Evolutionary conservation across 2,329 filamentous ascomycete species (phyloP).

Genomic region (Hirsutella thompsonii): DNA sequence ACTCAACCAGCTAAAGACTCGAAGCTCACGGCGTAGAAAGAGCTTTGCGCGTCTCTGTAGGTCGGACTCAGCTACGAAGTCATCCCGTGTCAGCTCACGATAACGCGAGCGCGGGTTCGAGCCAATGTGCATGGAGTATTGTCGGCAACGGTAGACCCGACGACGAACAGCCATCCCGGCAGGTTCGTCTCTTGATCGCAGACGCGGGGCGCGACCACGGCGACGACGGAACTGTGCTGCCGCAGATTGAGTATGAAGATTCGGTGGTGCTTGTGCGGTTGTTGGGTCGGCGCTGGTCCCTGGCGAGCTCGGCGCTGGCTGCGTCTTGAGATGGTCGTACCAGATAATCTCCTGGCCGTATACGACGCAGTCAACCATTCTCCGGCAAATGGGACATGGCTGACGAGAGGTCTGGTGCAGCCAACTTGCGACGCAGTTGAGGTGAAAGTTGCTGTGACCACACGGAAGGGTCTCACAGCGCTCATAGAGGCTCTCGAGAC

Average conservation of each 20-base stretch:
- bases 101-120: conserved; percentile 69
- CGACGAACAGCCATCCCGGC: conserved; percentile 34
- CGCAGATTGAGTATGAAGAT: not conserved
- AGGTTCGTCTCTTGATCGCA: conserved; percentile 1
- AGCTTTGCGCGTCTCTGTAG: conserved; percentile 65
- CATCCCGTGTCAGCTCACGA: conserved; percentile 54
- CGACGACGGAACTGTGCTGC: not conserved
- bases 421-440: conserved; percentile 74
- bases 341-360: conserved; percentile 36
- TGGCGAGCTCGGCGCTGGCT: not conserved
- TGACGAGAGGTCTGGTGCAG: conserved; percentile 43
- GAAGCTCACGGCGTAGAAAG: conserved; percentile 74
- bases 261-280: not conserved
- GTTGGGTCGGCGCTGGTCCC: not conserved
- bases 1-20: conserved; percentile 65
- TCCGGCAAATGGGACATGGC: conserved; percentile 66
- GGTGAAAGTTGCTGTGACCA: conserved; percentile 72
- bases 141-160: conserved; percentile 56
- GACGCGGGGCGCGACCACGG: not conserved
- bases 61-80: conserved; percentile 50
- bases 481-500: conserved; percentile 64
- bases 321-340: conserved; percentile 32
- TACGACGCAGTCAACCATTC: conserved; percentile 41
- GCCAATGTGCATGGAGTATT: conserved; percentile 73
- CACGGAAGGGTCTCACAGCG: conserved; percentile 63